Percentiles rank a stretch among this genome's conserved stretches.
Evolutionary conservation across 164 flowering plant genomes (phyloP).

Genomic region (Sedum album): DNA sequence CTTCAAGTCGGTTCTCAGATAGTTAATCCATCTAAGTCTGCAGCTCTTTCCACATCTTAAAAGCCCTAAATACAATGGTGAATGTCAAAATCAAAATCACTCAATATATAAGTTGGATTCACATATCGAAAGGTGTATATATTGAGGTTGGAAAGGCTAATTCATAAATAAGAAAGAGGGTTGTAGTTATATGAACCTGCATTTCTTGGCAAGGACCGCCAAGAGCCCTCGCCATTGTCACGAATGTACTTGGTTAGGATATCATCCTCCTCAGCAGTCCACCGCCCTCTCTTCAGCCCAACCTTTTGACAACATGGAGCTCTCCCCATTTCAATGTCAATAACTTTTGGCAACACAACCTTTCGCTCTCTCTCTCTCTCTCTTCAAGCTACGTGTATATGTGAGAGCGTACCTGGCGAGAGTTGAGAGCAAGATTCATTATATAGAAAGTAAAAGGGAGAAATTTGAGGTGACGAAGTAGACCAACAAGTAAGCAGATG

Average conservation of each 20-base stretch:
- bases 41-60: conserved; percentile 93
- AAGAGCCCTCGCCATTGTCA: conserved; percentile 77
- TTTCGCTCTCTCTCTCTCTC: neutral
- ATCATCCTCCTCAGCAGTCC: conserved; percentile 85
- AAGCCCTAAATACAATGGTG: conserved; percentile 32
- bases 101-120: neutral
- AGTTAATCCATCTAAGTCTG: conserved; percentile 86
- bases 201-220: conserved; percentile 87
- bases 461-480: neutral
- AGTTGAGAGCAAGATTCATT: neutral
- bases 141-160: neutral
- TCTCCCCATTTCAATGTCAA: conserved; percentile 47
- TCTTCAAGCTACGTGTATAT: neutral
- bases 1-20: conserved; percentile 66
- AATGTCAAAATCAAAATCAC: neutral
- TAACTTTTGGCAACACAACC: neutral
- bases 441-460: neutral
- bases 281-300: conserved; percentile 77
- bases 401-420: neutral
- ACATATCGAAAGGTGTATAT: too few relatives aligned
- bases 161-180: neutral
- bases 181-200: conserved; percentile 40
- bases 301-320: conserved; percentile 91
- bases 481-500: neutral
- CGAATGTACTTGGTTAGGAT: conserved; percentile 52